Conservation (phyloP, 2,329 filamentous ascomycete genomes). For the Plenodomus lindquistii region DNA sequence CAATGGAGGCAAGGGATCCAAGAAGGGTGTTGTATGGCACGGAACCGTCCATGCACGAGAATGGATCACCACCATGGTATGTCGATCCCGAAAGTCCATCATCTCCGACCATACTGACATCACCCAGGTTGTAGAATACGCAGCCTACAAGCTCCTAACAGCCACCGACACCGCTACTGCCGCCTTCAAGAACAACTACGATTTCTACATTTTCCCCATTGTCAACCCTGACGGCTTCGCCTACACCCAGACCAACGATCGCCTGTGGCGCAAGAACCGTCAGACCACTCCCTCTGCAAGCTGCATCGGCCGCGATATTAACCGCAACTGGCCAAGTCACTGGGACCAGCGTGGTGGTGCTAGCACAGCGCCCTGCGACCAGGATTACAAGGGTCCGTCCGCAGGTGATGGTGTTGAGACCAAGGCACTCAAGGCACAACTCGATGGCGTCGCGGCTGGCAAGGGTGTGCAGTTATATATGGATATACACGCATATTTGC, state of each 20-base stretch:
- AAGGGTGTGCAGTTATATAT: constrained; percentile 65
- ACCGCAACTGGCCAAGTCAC: constrained; percentile 46
- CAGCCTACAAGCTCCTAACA: constrained; percentile 42
- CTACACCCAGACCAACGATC: constrained; percentile 43
- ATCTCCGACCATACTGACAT: constrained; percentile 6
- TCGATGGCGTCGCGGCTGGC: constrained; percentile 48
- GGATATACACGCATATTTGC: constrained; percentile 65
- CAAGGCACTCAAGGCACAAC: constrained; percentile 52
- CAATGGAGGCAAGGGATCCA: constrained; percentile 41
- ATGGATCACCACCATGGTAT: constrained; percentile 42
- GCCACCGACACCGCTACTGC: constrained; percentile 33
- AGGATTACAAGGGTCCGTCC: constrained; percentile 43
- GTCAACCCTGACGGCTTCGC: constrained; percentile 47
- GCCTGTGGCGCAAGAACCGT: constrained; percentile 47
- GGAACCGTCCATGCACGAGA: constrained; percentile 46
- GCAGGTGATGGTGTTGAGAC: constrained; percentile 43
- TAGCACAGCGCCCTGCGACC: constrained; percentile 40
- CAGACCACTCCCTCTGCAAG: constrained; percentile 31
- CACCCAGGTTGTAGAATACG: constrained; percentile 37
- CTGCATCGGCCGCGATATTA: constrained; percentile 46
- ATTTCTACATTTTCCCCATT: constrained; percentile 62
- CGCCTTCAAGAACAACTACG: constrained; percentile 62
- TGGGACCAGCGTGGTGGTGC: constrained; percentile 40
- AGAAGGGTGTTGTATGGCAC: constrained; percentile 44
- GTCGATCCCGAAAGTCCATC: not conserved